These are phyloP conservation scores for Cyberlindnera mycetangii DNA, from an alignment of 805 yeast species.

Conservation along the genomic window DNA sequence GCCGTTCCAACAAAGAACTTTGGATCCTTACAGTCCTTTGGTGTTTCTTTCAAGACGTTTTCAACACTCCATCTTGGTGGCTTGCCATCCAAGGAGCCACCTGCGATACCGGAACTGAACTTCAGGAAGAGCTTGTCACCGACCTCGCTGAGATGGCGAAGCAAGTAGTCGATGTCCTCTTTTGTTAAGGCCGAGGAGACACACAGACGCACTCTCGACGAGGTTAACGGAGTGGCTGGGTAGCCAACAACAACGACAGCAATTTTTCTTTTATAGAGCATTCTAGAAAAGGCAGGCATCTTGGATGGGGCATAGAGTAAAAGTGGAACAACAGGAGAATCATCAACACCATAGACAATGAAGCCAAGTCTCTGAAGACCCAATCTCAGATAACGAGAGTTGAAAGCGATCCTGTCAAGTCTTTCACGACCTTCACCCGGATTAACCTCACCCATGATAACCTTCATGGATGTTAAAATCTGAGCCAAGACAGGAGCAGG, in stretches of 20 bases:
- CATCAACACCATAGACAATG: constrained; percentile 92
- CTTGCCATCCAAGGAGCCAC: constrained; percentile 56
- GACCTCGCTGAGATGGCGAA: constrained; percentile 67
- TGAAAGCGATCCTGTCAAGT: constrained; percentile 90
- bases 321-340: constrained; percentile 92
- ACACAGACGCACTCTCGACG: constrained; percentile 90
- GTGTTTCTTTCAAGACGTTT: constrained; percentile 71
- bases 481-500: constrained; percentile 93
- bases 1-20: constrained; percentile 32
- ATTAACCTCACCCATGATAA: constrained; percentile 75
- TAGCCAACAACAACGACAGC: constrained; percentile 97
- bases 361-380: constrained; percentile 92
- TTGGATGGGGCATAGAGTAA: constrained; percentile 86
- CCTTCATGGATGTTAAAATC: constrained; percentile 72
- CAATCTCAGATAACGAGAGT: constrained; percentile 86
- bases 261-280: constrained; percentile 71
- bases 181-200: constrained; percentile 89
- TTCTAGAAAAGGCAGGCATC: constrained; percentile 89
- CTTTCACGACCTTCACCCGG: constrained; percentile 95
- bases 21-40: constrained; percentile 53
- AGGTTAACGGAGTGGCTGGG: constrained; percentile 92
- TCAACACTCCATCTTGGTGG: constrained; percentile 77
- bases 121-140: constrained; percentile 78
- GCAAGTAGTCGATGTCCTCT: constrained; percentile 82
- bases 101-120: constrained; percentile 73